Percentiles rank a stretch among this genome's conserved stretches.
phyloP scores from a whole-genome alignment of 75 land plant species.

The Sequoiadendron giganteum region DNA sequence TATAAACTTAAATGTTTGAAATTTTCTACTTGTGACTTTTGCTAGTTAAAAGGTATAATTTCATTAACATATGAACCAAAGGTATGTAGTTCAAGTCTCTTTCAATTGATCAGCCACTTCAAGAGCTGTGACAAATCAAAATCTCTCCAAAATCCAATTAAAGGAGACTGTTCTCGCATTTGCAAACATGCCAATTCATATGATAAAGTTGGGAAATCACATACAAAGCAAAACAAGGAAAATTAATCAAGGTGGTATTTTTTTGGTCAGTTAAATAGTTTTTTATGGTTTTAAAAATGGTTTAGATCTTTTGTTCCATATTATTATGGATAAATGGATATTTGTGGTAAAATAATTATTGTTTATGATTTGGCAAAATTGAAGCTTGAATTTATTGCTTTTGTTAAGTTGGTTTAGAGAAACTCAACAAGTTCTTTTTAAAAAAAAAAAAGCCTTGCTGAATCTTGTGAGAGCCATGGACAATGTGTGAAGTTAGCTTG shows the following conservation, averaged over 20 bases:
- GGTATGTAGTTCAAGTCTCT: neutral
- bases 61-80: too few species aligned
- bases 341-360: neutral
- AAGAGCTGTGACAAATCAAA: neutral
- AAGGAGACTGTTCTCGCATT: neutral
- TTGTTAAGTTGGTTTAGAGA: neutral
- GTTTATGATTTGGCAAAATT: neutral
- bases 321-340: too few species aligned
- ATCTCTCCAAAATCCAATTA: too few species aligned
- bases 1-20: too few species aligned
- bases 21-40: too few species aligned
- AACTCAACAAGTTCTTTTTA: neutral
- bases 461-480: neutral
- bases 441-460: neutral
- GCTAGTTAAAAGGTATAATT: too few species aligned
- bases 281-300: too few species aligned
- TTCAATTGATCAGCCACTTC: neutral
- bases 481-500: neutral
- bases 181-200: too few species aligned
- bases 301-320: too few species aligned
- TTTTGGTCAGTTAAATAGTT: too few species aligned
- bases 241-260: too few species aligned
- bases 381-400: neutral
- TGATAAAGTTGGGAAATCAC: neutral
- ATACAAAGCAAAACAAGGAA: neutral